phyloP scores from a whole-genome alignment of 2,329 filamentous ascomycete genomes.

The Nothopassalora personata region DNA sequence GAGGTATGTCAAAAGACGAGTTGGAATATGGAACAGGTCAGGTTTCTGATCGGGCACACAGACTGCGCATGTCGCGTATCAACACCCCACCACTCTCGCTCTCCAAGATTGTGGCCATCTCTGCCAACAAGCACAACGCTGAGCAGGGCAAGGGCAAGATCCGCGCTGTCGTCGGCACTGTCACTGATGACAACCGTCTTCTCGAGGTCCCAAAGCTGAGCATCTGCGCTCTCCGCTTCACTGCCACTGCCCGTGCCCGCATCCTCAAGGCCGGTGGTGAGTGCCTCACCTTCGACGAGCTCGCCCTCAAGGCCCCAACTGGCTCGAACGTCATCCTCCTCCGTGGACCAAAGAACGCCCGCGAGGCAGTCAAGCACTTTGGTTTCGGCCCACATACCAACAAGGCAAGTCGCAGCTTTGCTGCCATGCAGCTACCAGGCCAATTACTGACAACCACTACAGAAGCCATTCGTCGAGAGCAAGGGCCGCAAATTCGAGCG shows the following conservation, averaged over 20 bases:
- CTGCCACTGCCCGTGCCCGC: conserved; percentile 87
- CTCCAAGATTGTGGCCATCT: conserved; percentile 71
- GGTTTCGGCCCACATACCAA: conserved; percentile 95
- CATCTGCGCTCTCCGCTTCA: conserved; percentile 93
- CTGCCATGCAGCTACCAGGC: neutral
- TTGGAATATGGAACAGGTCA: conserved; percentile 1
- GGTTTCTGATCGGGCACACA: conserved; percentile 34
- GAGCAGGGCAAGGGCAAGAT: conserved; percentile 69
- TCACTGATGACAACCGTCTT: conserved; percentile 97
- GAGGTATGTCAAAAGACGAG: conserved; percentile 21
- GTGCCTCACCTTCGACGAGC: conserved; percentile 92
- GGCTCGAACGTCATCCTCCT: conserved; percentile 96
- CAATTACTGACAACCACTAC: conserved; percentile 22
- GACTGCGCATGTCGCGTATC: conserved; percentile 97
- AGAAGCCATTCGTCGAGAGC: conserved; percentile 96
- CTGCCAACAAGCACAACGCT: conserved; percentile 47
- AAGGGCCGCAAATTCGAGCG: conserved; percentile 99
- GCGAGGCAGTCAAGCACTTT: conserved; percentile 99
- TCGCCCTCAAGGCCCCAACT: conserved; percentile 89
- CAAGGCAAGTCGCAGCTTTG: conserved; percentile 61
- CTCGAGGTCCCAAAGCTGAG: conserved; percentile 86
- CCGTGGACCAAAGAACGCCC: conserved; percentile 95
- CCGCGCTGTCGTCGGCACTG: conserved; percentile 85
- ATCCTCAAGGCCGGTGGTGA: conserved; percentile 92
- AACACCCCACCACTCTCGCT: conserved; percentile 81